Percentiles rank a stretch among this genome's conserved stretches.
phyloP scores from a whole-genome alignment of 1,284 basidiomycete species.

The Ganoderma lingzhi region DNA sequence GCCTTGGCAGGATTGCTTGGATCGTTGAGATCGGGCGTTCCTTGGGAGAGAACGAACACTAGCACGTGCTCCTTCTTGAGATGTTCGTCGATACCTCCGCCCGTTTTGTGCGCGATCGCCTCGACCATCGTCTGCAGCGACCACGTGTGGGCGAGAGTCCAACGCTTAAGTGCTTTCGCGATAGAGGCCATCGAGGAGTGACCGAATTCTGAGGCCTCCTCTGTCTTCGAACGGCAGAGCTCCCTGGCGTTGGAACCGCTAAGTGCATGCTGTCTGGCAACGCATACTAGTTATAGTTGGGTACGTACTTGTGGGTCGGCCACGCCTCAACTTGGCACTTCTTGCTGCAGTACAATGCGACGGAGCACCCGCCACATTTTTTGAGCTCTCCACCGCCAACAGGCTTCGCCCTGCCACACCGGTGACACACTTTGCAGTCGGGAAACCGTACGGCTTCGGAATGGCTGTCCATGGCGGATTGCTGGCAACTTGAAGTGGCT shows the following conservation, averaged over 20 bases:
- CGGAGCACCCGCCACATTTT: neutral
- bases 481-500: neutral
- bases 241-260: neutral
- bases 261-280: neutral
- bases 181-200: too few species aligned
- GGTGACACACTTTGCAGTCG: neutral
- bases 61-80: neutral
- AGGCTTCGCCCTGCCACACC: neutral
- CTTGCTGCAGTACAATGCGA: slow-evolving; percentile 2
- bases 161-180: too few species aligned
- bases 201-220: too few species aligned
- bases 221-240: too few species aligned
- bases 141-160: neutral
- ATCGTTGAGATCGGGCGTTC: neutral
- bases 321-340: neutral
- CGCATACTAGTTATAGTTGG: too few species aligned
- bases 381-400: neutral
- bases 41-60: neutral
- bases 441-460: neutral
- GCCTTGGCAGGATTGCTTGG: neutral
- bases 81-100: neutral
- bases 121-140: neutral
- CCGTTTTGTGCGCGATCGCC: neutral
- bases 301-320: neutral
- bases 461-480: neutral